Percentiles rank a stretch among this genome's conserved stretches.
Conservation (phyloP, 192 early-diverging fungal genomes). For the Entomortierella lignicola region DNA sequence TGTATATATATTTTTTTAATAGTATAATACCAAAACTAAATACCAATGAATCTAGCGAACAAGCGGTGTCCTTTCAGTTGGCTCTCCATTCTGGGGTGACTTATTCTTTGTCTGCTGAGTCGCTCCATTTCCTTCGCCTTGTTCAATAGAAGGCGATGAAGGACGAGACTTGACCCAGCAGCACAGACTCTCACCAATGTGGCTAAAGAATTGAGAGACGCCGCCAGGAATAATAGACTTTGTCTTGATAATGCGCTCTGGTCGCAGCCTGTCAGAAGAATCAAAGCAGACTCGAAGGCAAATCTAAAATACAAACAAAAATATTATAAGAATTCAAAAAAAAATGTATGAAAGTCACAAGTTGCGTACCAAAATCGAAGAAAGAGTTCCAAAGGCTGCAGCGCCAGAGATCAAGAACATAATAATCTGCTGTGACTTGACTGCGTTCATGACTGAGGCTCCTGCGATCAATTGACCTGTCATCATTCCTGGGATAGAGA, state of each 20-base stretch:
- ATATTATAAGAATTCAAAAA: too few relatives aligned
- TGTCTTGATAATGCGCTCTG: background rate
- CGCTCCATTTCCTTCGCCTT: slow-evolving; percentile 7
- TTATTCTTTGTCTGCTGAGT: background rate
- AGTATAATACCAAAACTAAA: too few relatives aligned
- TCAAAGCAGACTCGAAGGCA: slow-evolving; percentile 46
- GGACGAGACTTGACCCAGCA: slow-evolving; percentile 21
- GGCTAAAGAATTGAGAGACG: background rate
- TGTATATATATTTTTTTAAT: background rate
- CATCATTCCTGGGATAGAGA: slow-evolving; percentile 92
- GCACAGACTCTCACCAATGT: slow-evolving; percentile 16
- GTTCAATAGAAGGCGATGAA: slow-evolving; percentile 11
- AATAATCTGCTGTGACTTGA: slow-evolving; percentile 86
- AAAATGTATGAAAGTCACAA: too few relatives aligned
- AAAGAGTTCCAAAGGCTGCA: slow-evolving; percentile 71
- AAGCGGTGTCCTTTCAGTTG: slow-evolving; percentile 41
- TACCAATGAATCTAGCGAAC: slow-evolving; percentile 22
- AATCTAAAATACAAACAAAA: slow-evolving; percentile 16
- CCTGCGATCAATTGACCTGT: slow-evolving; percentile 91
- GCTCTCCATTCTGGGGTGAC: background rate
- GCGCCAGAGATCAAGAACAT: slow-evolving; percentile 88
- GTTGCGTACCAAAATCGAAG: slow-evolving; percentile 57
- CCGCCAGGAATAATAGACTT: background rate
- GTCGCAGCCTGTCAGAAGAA: slow-evolving; percentile 13
- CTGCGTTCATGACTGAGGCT: slow-evolving; percentile 79